A percentile compares a stretch with the other conserved stretches of the same genome.
Conservation (phyloP, 345 rosid genomes). For the Populus pruinosa region DNA sequence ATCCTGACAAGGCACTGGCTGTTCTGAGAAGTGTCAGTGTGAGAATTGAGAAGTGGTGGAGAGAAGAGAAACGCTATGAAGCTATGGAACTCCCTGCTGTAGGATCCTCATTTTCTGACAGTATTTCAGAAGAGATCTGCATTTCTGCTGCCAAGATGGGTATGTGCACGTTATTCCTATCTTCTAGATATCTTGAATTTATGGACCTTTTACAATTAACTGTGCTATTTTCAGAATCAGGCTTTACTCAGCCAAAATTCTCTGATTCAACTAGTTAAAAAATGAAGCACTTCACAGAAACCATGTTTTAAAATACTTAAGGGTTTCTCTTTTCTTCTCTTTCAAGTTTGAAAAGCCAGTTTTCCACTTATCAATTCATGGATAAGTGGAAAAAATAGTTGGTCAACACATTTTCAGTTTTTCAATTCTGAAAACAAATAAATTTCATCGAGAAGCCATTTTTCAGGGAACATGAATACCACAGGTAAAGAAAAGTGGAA, state of each 20-base stretch:
- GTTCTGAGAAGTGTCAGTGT: slow-evolving; percentile 91
- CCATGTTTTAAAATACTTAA: background rate
- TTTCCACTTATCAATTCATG: too few species aligned
- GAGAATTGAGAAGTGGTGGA: slow-evolving; percentile 98
- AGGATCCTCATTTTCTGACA: slow-evolving; percentile 68
- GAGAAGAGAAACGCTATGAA: slow-evolving; percentile 88
- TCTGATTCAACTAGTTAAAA: background rate
- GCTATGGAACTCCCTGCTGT: slow-evolving; percentile 65
- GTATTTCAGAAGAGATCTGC: slow-evolving; percentile 93
- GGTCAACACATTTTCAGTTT: too few species aligned
- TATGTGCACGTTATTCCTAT: slow-evolving; percentile 26
- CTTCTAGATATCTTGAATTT: background rate
- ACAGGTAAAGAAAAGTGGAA: background rate
- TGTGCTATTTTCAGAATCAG: background rate
- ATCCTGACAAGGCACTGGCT: slow-evolving; percentile 88
- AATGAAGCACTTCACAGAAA: background rate
- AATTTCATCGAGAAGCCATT: background rate
- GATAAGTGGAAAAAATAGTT: too few species aligned
- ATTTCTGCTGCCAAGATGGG: slow-evolving; percentile 99
- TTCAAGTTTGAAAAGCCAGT: too few species aligned
- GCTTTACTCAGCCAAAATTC: background rate
- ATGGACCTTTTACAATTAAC: background rate
- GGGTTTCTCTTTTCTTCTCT: background rate
- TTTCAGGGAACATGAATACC: background rate
- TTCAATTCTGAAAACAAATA: too few species aligned